These are phyloP conservation scores for Kuraishia floccosa DNA, from an alignment of 805 yeast genomes.

Conservation along the genomic window DNA sequence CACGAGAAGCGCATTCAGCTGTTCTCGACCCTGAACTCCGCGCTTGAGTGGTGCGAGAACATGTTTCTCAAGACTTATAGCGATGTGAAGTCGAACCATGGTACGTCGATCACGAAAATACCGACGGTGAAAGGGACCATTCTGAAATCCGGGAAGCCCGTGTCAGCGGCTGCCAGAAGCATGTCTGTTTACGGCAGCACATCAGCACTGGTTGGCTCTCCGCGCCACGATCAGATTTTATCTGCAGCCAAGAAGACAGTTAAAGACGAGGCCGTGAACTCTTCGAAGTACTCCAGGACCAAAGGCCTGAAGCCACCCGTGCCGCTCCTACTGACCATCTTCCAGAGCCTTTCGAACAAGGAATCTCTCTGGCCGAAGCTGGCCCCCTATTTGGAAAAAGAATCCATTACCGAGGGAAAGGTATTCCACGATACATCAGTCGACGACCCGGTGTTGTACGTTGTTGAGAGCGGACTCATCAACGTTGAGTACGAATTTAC, in stretches of 20 bases:
- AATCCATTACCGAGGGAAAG: conserved; percentile 31
- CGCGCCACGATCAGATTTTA: conserved; percentile 38
- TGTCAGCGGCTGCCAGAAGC: conserved; percentile 1
- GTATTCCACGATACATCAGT: conserved; percentile 32
- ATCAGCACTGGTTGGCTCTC: conserved; percentile 27
- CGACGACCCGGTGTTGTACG: conserved; percentile 42
- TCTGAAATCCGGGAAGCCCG: conserved; percentile 1
- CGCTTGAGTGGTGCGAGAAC: conserved; percentile 96
- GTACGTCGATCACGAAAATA: not conserved
- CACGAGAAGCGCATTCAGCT: conserved; percentile 40
- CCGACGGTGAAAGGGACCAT: conserved; percentile 1
- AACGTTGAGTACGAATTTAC: conserved; percentile 32
- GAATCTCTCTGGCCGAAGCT: conserved; percentile 53
- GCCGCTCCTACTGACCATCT: conserved; percentile 51
- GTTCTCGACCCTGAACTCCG: conserved; percentile 72
- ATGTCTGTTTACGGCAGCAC: conserved; percentile 10
- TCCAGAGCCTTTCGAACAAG: conserved; percentile 43
- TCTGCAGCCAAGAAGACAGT: conserved; percentile 39
- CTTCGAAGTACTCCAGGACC: conserved; percentile 4
- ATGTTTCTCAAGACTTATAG: conserved; percentile 62
- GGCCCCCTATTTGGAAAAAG: conserved; percentile 43
- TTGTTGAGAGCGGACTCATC: conserved; percentile 38
- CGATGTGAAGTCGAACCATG: conserved; percentile 11
- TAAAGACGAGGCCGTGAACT: conserved; percentile 22
- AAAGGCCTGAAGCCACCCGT: conserved; percentile 30